Evolutionary conservation across 768 basidiomycete species (phyloP).

Genomic region (Tylopilus intermedius): DNA sequence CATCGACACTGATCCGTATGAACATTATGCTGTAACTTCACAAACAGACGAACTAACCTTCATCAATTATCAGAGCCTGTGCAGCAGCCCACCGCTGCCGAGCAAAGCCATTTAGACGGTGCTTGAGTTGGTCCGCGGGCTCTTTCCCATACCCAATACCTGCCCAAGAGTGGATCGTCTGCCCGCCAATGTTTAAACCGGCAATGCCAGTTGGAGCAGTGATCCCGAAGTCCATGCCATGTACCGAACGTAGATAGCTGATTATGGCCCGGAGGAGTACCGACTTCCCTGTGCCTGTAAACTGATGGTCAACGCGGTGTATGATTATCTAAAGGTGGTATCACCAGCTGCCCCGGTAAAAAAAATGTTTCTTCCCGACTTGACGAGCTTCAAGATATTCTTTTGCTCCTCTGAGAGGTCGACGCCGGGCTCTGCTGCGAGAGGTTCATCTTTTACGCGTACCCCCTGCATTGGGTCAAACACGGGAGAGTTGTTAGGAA

Average conservation of each 20-base stretch:
- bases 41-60: constrained; percentile 41
- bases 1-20: constrained; percentile 57
- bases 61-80: constrained; percentile 63
- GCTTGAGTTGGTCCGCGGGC: constrained; percentile 36
- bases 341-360: constrained; percentile 73
- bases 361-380: constrained; percentile 57
- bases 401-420: constrained; percentile 39
- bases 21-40: background rate
- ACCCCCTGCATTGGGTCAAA: background rate
- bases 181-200: constrained; percentile 65
- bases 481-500: background rate
- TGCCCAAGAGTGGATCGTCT: constrained; percentile 62
- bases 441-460: background rate
- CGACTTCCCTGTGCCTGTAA: constrained; percentile 64
- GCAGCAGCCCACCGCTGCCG: constrained; percentile 47
- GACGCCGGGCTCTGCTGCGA: constrained; percentile 7
- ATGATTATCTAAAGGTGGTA: background rate
- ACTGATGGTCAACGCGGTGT: background rate
- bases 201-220: constrained; percentile 68
- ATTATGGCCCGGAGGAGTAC: constrained; percentile 65
- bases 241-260: constrained; percentile 30
- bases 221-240: constrained; percentile 40
- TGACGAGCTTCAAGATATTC: constrained; percentile 40
- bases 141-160: constrained; percentile 62
- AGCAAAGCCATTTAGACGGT: constrained; percentile 27